Evolutionary conservation across 192 early-diverging fungal genomes (phyloP).

Genomic region (Linnemannia schmuckeri): DNA sequence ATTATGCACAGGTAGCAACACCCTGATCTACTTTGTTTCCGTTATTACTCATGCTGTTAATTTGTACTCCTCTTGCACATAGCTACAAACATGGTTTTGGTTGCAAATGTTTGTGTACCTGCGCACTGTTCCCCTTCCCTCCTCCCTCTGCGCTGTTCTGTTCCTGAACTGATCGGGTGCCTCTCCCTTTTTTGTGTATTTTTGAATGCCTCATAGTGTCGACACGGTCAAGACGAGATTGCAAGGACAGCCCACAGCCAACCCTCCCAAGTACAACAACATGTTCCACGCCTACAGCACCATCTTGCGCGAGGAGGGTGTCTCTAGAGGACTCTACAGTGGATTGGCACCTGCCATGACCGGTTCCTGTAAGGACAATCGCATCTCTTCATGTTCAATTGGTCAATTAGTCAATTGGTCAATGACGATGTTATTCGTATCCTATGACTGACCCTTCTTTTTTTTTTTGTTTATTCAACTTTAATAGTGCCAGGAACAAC

Average conservation of each 20-base stretch:
- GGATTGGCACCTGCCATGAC: constrained; percentile 70
- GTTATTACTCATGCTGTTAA: background rate
- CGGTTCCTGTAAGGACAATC: constrained; percentile 48
- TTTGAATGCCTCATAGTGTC: constrained; percentile 20
- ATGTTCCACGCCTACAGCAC: constrained; percentile 70
- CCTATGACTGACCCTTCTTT: background rate
- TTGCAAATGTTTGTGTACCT: background rate
- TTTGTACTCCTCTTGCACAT: background rate
- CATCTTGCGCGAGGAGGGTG: constrained; percentile 68
- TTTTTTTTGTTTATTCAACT: background rate
- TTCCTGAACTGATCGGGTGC: background rate
- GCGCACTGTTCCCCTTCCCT: background rate
- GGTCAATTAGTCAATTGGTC: background rate
- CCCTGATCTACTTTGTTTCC: background rate
- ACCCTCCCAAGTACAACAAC: constrained; percentile 66
- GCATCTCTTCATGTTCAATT: background rate
- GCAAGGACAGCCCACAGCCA: constrained; percentile 64
- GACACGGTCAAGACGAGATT: constrained; percentile 72
- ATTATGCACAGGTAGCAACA: constrained; percentile 67
- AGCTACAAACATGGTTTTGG: background rate
- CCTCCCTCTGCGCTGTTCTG: background rate
- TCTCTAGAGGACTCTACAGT: constrained; percentile 65
- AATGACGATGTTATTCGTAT: background rate
- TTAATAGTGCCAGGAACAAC: constrained; percentile 67
- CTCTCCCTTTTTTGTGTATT: background rate